Evolutionary conservation across 805 yeast species (phyloP), one percentile per base, ranked within the genome.

Genomic region (Saturnispora kantuleensis): DNA sequence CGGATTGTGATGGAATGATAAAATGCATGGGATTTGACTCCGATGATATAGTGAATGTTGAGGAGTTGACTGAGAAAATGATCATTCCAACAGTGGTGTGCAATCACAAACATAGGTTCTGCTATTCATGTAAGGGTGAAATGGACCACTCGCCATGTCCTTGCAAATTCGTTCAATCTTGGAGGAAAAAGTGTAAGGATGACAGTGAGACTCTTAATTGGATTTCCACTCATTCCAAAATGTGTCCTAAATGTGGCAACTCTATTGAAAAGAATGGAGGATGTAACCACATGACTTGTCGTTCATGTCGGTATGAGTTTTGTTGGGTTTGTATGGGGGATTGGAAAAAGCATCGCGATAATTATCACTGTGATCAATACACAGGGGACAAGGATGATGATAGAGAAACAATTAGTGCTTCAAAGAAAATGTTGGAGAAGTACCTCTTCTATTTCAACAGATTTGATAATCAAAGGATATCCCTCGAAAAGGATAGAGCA

Each of bases 261-360:
- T 68, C 78, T 28, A 93, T 90, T 50, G 97, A 93, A 58, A 88
- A 90, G 56, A 84, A 84, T 58, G 97, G 97, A 17, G 98, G 98
- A 0, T 93, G 98, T 65, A 90, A 90, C 63, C 98, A 93, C 64
- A 90, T 93, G 96, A 73, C 79, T 1, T 93, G 98, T 61, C 68
- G 75, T 3, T 80, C 77, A 47, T 93, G 98, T 61, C 57, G 60
- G 10, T 64, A 76, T 59, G 85, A 89, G 58, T 93, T 88, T 58
- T 93, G 98, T 62, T 93, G 98, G 98, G 78, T 89, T 34, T 93
- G 98, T 62, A 59, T 76, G 49, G 80, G 80, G 3, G 73, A 68
- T 31, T 90, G 98, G 98, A 55, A 59, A 0, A 64, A 63, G 12
- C 97, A 90, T 64, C 78, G 77, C 3, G 67, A 71, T 28, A 65